Conservation (phyloP, 176 grass and related monocot species). For the Oryza officinalis region DNA sequence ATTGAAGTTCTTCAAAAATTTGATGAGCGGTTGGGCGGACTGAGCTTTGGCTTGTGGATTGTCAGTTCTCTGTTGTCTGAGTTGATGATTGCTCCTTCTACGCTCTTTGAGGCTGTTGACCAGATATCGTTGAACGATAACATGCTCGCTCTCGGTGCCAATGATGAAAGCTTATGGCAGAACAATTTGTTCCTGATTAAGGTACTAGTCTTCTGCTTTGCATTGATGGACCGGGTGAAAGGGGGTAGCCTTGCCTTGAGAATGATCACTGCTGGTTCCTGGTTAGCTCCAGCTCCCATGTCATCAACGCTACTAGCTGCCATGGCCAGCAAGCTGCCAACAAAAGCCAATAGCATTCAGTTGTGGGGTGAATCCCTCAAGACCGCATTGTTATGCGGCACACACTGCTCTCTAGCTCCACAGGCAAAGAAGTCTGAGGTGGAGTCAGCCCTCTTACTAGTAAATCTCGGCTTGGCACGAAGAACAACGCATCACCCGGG, state of each 20-base stretch:
- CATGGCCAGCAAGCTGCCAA: conserved; percentile 64
- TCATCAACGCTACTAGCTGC: conserved; percentile 71
- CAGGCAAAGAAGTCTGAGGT: conserved; percentile 68
- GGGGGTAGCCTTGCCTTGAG: conserved; percentile 69
- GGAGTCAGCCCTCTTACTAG: conserved; percentile 75
- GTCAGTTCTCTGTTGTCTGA: conserved; percentile 84
- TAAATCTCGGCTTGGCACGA: conserved; percentile 86
- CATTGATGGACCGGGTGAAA: conserved; percentile 70
- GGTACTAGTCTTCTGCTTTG: conserved; percentile 78
- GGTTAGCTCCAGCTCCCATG: conserved; percentile 86
- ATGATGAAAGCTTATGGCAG: conserved; percentile 69
- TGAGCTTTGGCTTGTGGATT: conserved; percentile 86
- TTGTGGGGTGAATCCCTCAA: conserved; percentile 69
- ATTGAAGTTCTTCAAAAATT: conserved; percentile 72
- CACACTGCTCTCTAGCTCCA: conserved; percentile 66
- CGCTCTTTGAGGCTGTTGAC: conserved; percentile 70
- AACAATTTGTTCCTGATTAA: conserved; percentile 85
- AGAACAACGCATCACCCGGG: conserved; percentile 58
- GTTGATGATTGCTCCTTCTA: conserved; percentile 66
- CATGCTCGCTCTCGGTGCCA: conserved; percentile 35
- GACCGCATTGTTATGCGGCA: conserved; percentile 62
- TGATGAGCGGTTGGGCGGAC: conserved; percentile 71
- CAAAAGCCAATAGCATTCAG: conserved; percentile 67
- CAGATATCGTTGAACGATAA: conserved; percentile 62
- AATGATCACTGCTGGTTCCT: conserved; percentile 83